Evolutionary conservation across 1,284 basidiomycete genomes (phyloP).

Genomic region (Microbotryomycetes sp.): DNA sequence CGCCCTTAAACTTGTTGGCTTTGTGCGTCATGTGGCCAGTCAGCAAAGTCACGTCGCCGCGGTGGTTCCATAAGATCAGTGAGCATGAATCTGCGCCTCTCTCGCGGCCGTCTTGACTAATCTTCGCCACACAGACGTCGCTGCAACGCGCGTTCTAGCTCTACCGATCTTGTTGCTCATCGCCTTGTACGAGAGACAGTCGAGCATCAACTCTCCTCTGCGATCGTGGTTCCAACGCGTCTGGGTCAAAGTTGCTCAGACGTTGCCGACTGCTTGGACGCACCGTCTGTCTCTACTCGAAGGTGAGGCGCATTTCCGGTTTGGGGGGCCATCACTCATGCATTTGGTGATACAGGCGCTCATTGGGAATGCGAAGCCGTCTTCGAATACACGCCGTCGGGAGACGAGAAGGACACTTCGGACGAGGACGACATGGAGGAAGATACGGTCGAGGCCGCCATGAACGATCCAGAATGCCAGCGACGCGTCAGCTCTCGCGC

Average conservation of each 20-base stretch:
- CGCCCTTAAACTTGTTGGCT: conserved; percentile 35
- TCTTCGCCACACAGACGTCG: conserved; percentile 11
- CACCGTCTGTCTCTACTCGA: conserved; percentile 26
- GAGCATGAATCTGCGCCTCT: neutral
- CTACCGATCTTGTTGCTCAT: conserved; percentile 73
- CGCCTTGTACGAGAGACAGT: conserved; percentile 63
- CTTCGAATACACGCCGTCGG: conserved; percentile 26
- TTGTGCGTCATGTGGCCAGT: conserved; percentile 31
- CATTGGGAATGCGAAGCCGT: conserved; percentile 33
- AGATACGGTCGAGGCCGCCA: conserved; percentile 21
- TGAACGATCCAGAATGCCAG: neutral
- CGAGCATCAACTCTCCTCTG: conserved; percentile 4
- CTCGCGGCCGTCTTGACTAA: conserved; percentile 5
- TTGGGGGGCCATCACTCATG: no score
- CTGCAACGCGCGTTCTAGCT: conserved; percentile 45
- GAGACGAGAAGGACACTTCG: conserved; percentile 25
- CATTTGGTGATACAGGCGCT: conserved; percentile 3
- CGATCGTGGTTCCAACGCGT: neutral
- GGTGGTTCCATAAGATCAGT: conserved; percentile 33
- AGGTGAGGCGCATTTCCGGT: no score
- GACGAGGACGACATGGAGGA: conserved; percentile 8
- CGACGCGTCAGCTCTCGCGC: conserved; percentile 11
- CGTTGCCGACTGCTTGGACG: conserved; percentile 17
- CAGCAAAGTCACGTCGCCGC: conserved; percentile 29
- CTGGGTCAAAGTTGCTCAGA: conserved; percentile 1